Conservation (phyloP, 495 filamentous ascomycete genomes). For the Aspergillus nidulans region DNA sequence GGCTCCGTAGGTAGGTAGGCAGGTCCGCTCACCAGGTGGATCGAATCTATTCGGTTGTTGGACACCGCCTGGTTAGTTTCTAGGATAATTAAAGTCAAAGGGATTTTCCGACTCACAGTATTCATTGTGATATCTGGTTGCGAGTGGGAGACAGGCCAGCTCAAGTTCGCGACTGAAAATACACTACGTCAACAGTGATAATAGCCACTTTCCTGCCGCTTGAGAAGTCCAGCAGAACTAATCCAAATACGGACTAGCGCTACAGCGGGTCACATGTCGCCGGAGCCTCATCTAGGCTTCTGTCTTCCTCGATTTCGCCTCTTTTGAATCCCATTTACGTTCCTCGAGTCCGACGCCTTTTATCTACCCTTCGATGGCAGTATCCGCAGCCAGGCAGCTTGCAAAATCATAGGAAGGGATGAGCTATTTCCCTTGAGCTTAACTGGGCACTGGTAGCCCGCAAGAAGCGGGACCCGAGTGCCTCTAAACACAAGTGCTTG, state of each 20-base stretch:
- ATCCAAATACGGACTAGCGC: not conserved
- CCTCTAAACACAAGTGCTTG: not conserved
- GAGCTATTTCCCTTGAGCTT: slow-evolving; percentile 5
- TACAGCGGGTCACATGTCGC: not conserved
- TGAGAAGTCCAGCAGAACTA: not conserved
- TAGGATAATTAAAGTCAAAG: not conserved
- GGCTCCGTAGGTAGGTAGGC: not conserved
- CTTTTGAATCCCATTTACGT: not conserved
- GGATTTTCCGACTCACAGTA: slow-evolving; percentile 29
- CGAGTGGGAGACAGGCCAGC: slow-evolving; percentile 10
- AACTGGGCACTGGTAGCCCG: slow-evolving; percentile 22
- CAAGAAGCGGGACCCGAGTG: slow-evolving; percentile 10
- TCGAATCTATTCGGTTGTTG: slow-evolving; percentile 37
- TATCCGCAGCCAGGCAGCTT: not conserved
- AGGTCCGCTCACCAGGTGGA: slow-evolving; percentile 47
- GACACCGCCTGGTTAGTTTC: not conserved
- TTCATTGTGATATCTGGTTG: slow-evolving; percentile 33
- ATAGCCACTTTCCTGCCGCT: slow-evolving; percentile 1
- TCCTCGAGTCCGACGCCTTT: not conserved
- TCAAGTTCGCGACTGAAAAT: slow-evolving; percentile 5
- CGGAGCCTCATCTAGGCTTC: slow-evolving; percentile 12
- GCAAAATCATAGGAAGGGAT: not conserved
- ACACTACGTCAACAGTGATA: slow-evolving; percentile 30
- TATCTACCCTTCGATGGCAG: not conserved
- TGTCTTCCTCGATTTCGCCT: slow-evolving; percentile 3